Evolutionary conservation across 208 protist species (phyloP).

Genomic region (Acanthamoeba sp.): DNA sequence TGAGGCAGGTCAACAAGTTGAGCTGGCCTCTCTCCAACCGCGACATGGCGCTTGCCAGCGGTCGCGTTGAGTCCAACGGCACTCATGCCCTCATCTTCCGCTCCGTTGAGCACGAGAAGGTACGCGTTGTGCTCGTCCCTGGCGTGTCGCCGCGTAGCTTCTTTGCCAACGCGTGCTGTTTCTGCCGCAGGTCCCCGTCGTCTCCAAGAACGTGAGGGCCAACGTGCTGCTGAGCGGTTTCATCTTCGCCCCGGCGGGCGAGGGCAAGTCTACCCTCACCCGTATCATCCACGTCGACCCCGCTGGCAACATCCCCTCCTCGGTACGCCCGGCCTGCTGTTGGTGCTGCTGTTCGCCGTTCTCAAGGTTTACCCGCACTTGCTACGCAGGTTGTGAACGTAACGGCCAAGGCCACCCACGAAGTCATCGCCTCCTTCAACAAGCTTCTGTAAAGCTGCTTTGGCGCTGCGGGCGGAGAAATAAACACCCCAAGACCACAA

Average conservation of each 20-base stretch:
- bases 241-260: constrained; percentile 4
- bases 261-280: constrained; percentile 13
- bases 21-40: constrained; percentile 1
- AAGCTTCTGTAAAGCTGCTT: not conserved
- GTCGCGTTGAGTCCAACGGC: not conserved
- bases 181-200: not conserved
- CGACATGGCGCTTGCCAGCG: not conserved
- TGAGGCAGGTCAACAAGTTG: constrained; percentile 30
- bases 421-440: constrained; percentile 3
- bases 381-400: not conserved
- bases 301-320: constrained; percentile 55
- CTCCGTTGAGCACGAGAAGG: constrained; percentile 3
- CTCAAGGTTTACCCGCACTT: too few species aligned
- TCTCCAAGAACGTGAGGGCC: not conserved
- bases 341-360: too few species aligned
- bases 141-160: too few species aligned
- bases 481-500: not conserved
- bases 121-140: too few species aligned
- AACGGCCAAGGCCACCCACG: not conserved
- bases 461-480: too few species aligned
- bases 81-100: not conserved
- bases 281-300: constrained; percentile 34
- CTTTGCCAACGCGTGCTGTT: too few species aligned
- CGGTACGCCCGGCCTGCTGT: not conserved
- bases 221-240: constrained; percentile 26